These are phyloP conservation scores for Arxiozyma bovina DNA, from an alignment of 1,139 yeast genomes.

Conservation along the genomic window DNA sequence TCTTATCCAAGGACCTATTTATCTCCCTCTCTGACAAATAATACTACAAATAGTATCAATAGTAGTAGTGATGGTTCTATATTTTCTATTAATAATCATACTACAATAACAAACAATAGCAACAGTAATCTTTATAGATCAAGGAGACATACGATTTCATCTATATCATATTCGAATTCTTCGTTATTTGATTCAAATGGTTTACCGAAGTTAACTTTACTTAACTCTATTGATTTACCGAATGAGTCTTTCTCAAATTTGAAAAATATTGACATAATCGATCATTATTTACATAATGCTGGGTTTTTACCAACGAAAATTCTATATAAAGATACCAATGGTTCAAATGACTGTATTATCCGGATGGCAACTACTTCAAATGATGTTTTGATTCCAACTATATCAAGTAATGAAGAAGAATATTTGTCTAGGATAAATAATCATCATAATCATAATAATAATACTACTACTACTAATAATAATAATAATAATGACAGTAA, in stretches of 20 bases:
- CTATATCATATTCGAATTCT: background rate
- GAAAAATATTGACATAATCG: background rate
- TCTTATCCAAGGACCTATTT: background rate
- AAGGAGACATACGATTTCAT: slow-evolving; percentile 1
- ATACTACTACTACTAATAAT: no score
- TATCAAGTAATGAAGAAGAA: slow-evolving; percentile 19
- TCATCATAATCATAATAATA: background rate
- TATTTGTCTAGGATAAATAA: slow-evolving; percentile 11
- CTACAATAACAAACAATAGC: background rate
- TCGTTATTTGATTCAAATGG: background rate
- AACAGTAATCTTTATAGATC: background rate
- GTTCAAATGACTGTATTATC: background rate
- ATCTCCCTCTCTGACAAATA: background rate
- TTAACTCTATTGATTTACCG: slow-evolving; percentile 1
- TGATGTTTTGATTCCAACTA: slow-evolving; percentile 21
- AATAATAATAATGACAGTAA: slow-evolving; percentile 1
- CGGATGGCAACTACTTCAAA: slow-evolving; percentile 20
- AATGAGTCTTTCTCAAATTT: background rate
- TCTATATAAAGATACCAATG: background rate
- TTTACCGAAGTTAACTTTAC: background rate
- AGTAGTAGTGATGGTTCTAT: background rate
- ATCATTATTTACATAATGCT: slow-evolving; percentile 1
- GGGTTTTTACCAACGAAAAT: background rate
- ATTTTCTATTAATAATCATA: background rate
- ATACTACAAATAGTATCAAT: background rate